Evolutionary conservation across 225 moss, liverwort and hornwort species (phyloP).

Genomic region (Antitrichia curtipendula): DNA sequence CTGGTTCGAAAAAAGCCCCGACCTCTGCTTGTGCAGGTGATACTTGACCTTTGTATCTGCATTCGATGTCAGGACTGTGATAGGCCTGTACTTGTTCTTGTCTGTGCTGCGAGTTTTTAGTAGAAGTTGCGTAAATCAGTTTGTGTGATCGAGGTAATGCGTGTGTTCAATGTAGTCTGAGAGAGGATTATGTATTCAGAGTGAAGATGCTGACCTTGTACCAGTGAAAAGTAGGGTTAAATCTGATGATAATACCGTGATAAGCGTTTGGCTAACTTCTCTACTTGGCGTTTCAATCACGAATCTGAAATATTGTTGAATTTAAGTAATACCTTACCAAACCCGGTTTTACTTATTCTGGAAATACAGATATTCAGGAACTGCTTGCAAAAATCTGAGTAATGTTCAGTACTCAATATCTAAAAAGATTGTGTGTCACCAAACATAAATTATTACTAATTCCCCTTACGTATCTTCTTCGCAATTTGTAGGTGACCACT

Average conservation of each 20-base stretch:
- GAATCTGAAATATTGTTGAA: not conserved
- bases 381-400: not conserved
- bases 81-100: not conserved
- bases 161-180: not conserved
- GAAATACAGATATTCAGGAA: not conserved
- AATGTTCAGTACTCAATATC: not conserved
- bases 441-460: not conserved
- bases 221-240: not conserved
- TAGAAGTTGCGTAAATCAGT: not conserved
- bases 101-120: not conserved
- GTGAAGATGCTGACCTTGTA: not conserved
- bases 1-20: conserved; percentile 18
- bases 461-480: not conserved
- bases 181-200: not conserved
- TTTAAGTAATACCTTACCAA: not conserved
- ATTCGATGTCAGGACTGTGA: not conserved
- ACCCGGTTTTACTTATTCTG: not conserved
- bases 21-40: conserved; percentile 44
- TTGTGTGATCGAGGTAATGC: not conserved
- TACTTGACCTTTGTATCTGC: not conserved
- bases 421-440: not conserved
- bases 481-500: conserved; percentile 17
- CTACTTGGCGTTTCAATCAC: not conserved
- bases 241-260: not conserved
- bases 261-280: not conserved